A percentile compares a stretch with the other conserved stretches of the same genome.
These are phyloP conservation scores for Vicia faba DNA, from an alignment of 306 rosid genomes.

Conservation along the genomic window DNA sequence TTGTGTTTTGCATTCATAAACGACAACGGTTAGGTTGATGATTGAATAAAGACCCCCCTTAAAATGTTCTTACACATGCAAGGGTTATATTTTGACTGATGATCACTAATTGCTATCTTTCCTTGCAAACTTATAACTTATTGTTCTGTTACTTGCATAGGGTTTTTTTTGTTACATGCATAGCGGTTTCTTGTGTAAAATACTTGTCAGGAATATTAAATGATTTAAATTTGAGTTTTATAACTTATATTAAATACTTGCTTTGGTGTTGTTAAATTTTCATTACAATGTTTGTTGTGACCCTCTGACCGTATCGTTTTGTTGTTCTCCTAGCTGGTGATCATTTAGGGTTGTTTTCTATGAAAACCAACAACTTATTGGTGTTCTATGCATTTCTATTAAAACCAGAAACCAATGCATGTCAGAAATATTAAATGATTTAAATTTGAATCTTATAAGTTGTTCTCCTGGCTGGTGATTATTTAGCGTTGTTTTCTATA, in stretches of 20 bases:
- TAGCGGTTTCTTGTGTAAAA: too few relatives aligned
- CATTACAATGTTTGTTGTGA: neutral
- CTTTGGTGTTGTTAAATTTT: neutral
- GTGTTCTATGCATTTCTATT: too few relatives aligned
- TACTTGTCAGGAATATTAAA: neutral
- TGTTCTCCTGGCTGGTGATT: too few relatives aligned
- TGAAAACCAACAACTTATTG: constrained; percentile 1
- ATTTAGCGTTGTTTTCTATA: too few relatives aligned
- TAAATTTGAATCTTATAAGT: neutral
- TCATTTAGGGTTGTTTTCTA: neutral
- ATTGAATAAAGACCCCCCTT: neutral
- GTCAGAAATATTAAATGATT: neutral
- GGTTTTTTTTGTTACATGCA: too few relatives aligned
- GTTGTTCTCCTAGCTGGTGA: neutral
- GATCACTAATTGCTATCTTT: neutral
- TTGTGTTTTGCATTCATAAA: constrained; percentile 17
- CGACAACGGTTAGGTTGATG: constrained; percentile 12
- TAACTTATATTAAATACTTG: neutral
- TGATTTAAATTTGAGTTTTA: neutral
- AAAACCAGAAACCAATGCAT: neutral
- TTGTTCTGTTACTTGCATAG: neutral
- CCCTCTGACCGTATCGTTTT: neutral
- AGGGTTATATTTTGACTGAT: neutral
- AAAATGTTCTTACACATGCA: constrained; percentile 14
- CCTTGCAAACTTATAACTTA: neutral